Base-by-base conservation (phyloP, 176 grass and related monocot species). In the Ampelocalamus luodianensis region DNA sequence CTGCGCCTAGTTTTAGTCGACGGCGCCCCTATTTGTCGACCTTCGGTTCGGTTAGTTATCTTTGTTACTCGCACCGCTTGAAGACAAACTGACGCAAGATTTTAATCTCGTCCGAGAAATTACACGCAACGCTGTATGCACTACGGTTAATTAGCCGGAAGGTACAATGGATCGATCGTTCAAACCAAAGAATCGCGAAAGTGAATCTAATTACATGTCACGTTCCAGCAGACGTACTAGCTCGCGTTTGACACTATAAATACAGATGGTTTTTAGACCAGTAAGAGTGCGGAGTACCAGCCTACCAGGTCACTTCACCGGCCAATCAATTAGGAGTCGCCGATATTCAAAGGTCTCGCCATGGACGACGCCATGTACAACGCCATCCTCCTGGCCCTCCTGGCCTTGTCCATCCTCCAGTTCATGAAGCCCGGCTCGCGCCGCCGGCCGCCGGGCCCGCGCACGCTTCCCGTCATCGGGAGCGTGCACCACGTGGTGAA, bases 401-500 rank as follows among this genome's bases (percentile, higher is more conserved):
- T 87, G 2, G 77, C 77, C 34, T 45, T 87, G 68, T 81, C 85
- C 11, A 81, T 81, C 69, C 71, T 87, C 37, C 63, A 65, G 69
- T 37, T 87, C 60, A 29, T 87, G 0, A 22, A 29, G 2, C 60
- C 24, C 0, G 1, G 16, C 23, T 74, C 77, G 36, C 12, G 1
- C 0, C 69, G 56, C 24, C 64, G n/a, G 0, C 85, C 86, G 5
- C 74, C 86, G 45, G 86, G 74, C 0, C 80, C 87, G 1, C 75
- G 81, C 45, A 84, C 58, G 46, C 74, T 88, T 13, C 87, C 87
- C 2, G 49, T 84, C 56, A 79, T 88, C 56, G 81, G 87, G 56
- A 84, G 81, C 87, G 67, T 84, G 74, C 74, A 88, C 81, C 81
- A 88, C 74, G 59, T 88, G 36, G 81, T 78, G 45, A 78, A 83